Base-by-base conservation (phyloP, 192 early-diverging fungal species). In the Geosiphon pyriformis region DNA sequence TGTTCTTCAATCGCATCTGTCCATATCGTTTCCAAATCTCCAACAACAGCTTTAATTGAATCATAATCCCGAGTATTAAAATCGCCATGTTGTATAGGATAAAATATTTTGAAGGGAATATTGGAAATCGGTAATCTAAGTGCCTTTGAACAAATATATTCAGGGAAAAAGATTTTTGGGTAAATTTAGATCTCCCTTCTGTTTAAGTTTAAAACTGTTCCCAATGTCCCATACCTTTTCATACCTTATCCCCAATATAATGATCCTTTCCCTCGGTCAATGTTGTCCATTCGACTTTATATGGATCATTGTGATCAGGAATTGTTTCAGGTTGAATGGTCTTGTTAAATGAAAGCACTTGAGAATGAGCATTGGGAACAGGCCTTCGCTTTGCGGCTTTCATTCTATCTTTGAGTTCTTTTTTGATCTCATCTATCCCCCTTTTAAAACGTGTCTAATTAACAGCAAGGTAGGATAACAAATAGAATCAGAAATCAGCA, bases 251-350 rank as follows among this genome's bases (percentile, higher is more conserved):
- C 30, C 87, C 88, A 30, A 84, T 72, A 61, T 78, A 76, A 61
- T 73, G 75, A 15, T 86, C 81, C 12, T 57, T 80, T n/a, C 72
- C 61, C 7, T 75, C 71, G 25, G 71, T 68, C 0, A 80, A 64
- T 0, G 85, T 68, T 0, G 87, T 86, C 93, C 93, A 96, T 37
- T 96, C 94, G 20, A 94, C 85, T 58, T 88, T 86, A 71, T 90
- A 92, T 4, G 93, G 93, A 65, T 96, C 94, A 70, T 96, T 96
- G 68, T 94, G 91, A 72, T 94, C 92, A 22, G 83, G 76, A 72
- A 94, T 93, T 0, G 64, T 76, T 59, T 92, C 89, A 4, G 85
- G 79, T 26, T 54, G 60, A 15, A 85, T 72, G 35, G 86, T 78
- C 12, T 75, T 70, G 60, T 95, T 95, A 76, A 86, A 94, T 1